Base-by-base conservation (phyloP, 208 protist species). In the Leishmania major region DNA sequence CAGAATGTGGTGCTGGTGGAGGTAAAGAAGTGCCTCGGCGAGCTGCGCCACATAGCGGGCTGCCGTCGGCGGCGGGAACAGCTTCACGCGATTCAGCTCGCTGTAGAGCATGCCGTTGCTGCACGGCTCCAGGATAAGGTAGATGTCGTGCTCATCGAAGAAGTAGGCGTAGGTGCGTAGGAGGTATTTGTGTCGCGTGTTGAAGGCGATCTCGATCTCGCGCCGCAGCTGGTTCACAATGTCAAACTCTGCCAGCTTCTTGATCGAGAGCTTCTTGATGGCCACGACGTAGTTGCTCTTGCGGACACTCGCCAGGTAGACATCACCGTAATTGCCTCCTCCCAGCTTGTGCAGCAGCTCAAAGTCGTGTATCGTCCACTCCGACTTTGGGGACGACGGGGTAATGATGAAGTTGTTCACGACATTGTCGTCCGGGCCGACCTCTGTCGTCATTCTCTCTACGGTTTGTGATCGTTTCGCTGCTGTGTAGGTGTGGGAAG, bases 171-270 rank as follows among this genome's bases (percentile, higher is more conserved):
- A 99, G 49, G 99, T 91, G 49, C 99, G 95, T 57, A 99, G 89
- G 28, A 99, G 99, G 84, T 99, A 99, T 75, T 97, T 96, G 89
- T 99, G 99, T 22, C 99, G 94, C 25, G 99, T 93, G 92, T 99
- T 96, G 40, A 99, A 99, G 77, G 99, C 99, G 76, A 99, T 99
- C 86, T 99, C 99, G 78, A 99, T 99, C 87, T 99, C 99, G 37
- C 99, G 93, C 7, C 98, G 88, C 25, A 99, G 94, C 91, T 99
- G 99, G 69, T 98, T 98, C 51, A 99, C 97, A 49, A 99, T 98
- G 55, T 98, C 92, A 55, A 97, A 92, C 80, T 99, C 96, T 6
- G 96, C 89, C 10, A 99, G 85, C 86, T 99, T 98, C 75, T 93
- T 92, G 74, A 99, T 97, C 15, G 95, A 92, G 19, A 99, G 86